A percentile compares a stretch with the other conserved stretches of the same genome.
Conservation (phyloP, 2,329 filamentous ascomycete species). For the Alternaria sp. region DNA sequence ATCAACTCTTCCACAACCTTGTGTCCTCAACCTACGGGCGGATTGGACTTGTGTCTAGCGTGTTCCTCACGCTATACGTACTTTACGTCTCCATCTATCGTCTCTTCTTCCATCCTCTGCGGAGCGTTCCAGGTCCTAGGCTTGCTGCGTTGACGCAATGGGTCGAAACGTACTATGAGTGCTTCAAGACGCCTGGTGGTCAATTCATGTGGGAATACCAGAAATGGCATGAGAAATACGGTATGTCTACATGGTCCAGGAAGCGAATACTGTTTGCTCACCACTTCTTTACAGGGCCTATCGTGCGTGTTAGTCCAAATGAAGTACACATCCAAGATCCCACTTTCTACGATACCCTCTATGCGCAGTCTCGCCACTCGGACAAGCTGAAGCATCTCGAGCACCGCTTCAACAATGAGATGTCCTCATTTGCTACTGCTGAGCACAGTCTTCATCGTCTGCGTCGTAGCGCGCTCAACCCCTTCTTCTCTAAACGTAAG, state of each 20-base stretch:
- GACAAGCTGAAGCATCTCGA: neutral
- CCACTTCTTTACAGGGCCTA: slow-evolving; percentile 3
- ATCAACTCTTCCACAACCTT: neutral
- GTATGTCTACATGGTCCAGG: neutral
- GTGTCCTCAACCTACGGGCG: neutral
- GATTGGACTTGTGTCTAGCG: neutral
- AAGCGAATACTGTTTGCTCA: neutral
- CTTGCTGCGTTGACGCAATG: slow-evolving; percentile 26
- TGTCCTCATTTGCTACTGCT: neutral
- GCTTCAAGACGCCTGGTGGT: slow-evolving; percentile 4
- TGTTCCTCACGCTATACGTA: neutral
- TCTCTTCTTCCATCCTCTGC: slow-evolving; percentile 10
- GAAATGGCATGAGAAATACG: neutral
- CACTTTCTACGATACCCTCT: neutral
- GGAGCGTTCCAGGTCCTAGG: slow-evolving; percentile 16
- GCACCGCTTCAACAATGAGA: neutral
- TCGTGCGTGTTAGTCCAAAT: slow-evolving; percentile 10
- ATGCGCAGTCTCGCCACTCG: neutral
- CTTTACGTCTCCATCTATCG: slow-evolving; percentile 4
- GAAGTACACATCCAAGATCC: neutral
- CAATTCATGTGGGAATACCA: neutral
- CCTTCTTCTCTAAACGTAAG: slow-evolving; percentile 8
- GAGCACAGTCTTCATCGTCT: slow-evolving; percentile 5
- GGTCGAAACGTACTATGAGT: slow-evolving; percentile 5
- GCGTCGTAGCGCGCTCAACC: slow-evolving; percentile 27